These are phyloP conservation scores for Penicillium diatomitis DNA, from an alignment of 495 filamentous ascomycete genomes.

Conservation along the genomic window DNA sequence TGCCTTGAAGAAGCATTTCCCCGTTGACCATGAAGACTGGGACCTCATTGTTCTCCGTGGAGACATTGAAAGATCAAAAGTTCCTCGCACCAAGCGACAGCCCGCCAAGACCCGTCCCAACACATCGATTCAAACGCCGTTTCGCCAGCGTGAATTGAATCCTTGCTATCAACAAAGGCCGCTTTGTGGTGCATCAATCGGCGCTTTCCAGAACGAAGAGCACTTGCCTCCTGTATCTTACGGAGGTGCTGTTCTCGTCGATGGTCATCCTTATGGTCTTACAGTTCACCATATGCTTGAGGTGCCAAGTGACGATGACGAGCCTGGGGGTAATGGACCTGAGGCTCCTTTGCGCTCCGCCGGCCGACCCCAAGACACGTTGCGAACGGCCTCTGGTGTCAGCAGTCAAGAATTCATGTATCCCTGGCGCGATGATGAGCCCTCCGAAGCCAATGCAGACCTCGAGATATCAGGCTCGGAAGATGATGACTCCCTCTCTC, in stretches of 20 bases:
- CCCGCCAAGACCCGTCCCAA: slow-evolving; percentile 30
- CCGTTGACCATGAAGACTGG: slow-evolving; percentile 51
- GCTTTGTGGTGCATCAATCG: slow-evolving; percentile 82
- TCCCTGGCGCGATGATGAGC: slow-evolving; percentile 24
- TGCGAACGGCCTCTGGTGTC: slow-evolving; percentile 7
- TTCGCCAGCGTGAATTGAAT: slow-evolving; percentile 27
- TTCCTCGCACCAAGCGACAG: slow-evolving; percentile 35
- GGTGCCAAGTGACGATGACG: slow-evolving; percentile 57
- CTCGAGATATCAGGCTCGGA: slow-evolving; percentile 44
- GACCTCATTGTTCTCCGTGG: slow-evolving; percentile 56
- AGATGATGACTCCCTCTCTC: slow-evolving; percentile 31
- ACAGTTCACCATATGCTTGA: slow-evolving; percentile 96
- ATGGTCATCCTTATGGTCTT: slow-evolving; percentile 79
- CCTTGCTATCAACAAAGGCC: slow-evolving; percentile 63
- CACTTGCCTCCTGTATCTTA: slow-evolving; percentile 85
- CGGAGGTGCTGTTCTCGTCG: slow-evolving; percentile 77
- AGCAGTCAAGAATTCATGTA: slow-evolving; percentile 21
- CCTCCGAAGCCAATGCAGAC: slow-evolving; percentile 27
- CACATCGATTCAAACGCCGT: slow-evolving; percentile 21
- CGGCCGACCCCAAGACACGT: slow-evolving; percentile 18
- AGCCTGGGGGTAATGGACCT: slow-evolving; percentile 19
- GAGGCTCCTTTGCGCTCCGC: slow-evolving; percentile 27
- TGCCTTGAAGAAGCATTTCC: slow-evolving; percentile 62
- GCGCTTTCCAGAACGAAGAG: slow-evolving; percentile 72
- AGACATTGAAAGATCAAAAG: slow-evolving; percentile 60